These are phyloP conservation scores for Candida maris DNA, from an alignment of 805 yeast species.

Conservation along the genomic window DNA sequence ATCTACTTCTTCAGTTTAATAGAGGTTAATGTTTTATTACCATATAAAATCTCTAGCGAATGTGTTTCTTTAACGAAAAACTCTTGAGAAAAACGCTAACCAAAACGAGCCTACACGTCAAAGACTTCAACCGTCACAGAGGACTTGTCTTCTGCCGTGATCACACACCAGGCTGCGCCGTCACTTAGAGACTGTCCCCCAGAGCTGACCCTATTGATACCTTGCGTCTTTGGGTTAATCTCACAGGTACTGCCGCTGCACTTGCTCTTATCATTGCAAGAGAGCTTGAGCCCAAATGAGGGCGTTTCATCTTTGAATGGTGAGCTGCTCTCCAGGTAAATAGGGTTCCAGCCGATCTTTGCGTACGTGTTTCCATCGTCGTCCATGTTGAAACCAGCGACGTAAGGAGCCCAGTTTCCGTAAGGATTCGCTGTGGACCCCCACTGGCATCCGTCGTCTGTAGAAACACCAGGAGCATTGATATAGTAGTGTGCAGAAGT, in stretches of 20 bases:
- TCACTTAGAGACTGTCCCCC: conserved; percentile 36
- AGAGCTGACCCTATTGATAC: conserved; percentile 47
- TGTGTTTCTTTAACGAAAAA: not conserved
- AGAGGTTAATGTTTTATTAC: no score
- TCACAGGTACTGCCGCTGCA: conserved; percentile 81
- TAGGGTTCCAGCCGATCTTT: conserved; percentile 90
- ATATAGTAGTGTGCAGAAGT: conserved; percentile 86
- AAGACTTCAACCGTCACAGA: conserved; percentile 75
- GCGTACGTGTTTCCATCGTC: conserved; percentile 64
- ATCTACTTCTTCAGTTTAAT: no score
- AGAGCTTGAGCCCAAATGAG: conserved; percentile 64
- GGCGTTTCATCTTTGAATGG: conserved; percentile 59
- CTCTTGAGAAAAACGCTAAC: conserved; percentile 3
- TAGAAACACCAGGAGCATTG: conserved; percentile 78
- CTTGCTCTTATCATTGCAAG: conserved; percentile 64
- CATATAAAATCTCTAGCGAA: not conserved
- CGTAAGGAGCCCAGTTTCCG: conserved; percentile 94
- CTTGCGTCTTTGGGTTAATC: conserved; percentile 66
- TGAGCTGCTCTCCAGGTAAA: conserved; percentile 57
- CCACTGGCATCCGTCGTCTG: conserved; percentile 80
- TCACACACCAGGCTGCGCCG: conserved; percentile 79
- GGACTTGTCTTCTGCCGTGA: conserved; percentile 64
- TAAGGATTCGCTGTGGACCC: conserved; percentile 62
- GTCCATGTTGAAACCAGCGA: conserved; percentile 88
- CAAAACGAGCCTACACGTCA: conserved; percentile 20